Evolutionary conservation across 2,329 filamentous ascomycete species (phyloP), one percentile per base, ranked within the genome.

Genomic region (Apiospora pterosperma): DNA sequence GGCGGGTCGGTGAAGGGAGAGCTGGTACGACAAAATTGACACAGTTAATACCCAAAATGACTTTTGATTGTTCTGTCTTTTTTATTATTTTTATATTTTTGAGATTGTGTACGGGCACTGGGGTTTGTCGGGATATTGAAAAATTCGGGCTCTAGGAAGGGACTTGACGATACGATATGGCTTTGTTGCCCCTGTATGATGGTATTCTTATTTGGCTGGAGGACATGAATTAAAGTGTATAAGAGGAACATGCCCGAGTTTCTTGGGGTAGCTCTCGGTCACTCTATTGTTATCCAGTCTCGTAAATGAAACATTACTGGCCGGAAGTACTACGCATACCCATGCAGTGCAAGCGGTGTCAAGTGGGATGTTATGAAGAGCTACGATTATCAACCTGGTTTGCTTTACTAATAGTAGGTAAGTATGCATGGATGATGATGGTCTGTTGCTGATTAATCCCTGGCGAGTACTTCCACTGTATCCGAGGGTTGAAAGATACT

Each of bases 41-140:
- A 55, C 48, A 55, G 48, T 55, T 55, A 55, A 55, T 55, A 55
- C 48, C 48, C 48, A 55, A 55, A 55, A 55, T 55, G 48, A 55
- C 48, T 55, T 55, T 55, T 55, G 48, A 55, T 55, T 55, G 48
- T 55, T 55, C 25, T n/a, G 7, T 55, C 48, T 55, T 55, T 41
- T 34, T 34, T n/a, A n/a, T 34, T 34, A 34, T 23, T 48, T 12
- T 2, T 34, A n/a, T 19, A n/a, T 5, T 41, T 34, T 28, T 31
- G 25, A 55, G 42, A 55, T 34, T 55, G 28, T 55, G 25, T 34
- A 55, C 34, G 48, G 48, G 48, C 28, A 34, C 19, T 55, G 48
- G 48, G 48, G 8, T 34, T 55, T 55, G 48, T 55, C 28, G 48
- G 48, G 48, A n/a, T n/a, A 55, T 55, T 55, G 28, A 55, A 55